A percentile compares a stretch with the other conserved stretches of the same genome.
Evolutionary conservation across 805 yeast species (phyloP).

Genomic region (Tetrapisispora phaffii): DNA sequence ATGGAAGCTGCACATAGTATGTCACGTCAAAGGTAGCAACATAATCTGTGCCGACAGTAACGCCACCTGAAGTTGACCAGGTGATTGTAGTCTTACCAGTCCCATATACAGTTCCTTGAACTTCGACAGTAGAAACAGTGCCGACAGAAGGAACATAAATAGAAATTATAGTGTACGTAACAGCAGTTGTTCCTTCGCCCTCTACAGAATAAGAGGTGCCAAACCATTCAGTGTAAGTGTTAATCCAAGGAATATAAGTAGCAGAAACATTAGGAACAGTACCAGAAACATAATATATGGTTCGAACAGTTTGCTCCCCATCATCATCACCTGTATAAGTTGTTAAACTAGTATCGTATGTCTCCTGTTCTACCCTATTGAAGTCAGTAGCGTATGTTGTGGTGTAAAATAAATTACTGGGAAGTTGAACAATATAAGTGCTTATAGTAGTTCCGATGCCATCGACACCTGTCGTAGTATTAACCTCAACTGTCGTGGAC

Average conservation of each 20-base stretch:
- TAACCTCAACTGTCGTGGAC: neutral
- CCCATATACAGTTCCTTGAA: neutral
- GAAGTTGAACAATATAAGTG: neutral
- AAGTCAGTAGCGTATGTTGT: neutral
- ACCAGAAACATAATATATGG: constrained; percentile 1
- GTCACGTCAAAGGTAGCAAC: neutral
- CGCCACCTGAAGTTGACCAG: neutral
- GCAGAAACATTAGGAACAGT: constrained; percentile 1
- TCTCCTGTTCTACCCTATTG: neutral
- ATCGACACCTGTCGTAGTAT: neutral
- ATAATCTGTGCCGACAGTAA: neutral
- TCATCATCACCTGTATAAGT: neutral
- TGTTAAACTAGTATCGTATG: neutral
- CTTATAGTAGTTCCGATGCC: constrained; percentile 1
- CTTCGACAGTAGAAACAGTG: neutral
- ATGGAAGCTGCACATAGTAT: constrained; percentile 1
- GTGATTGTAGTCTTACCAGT: neutral
- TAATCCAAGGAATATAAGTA: neutral
- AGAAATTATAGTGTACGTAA: neutral
- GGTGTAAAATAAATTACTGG: neutral
- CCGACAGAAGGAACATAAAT: neutral
- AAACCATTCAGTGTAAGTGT: neutral
- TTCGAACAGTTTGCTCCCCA: neutral
- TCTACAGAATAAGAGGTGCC: neutral
- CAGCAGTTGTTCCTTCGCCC: neutral